phyloP scores from a whole-genome alignment of 2,329 filamentous ascomycete genomes.

The Thielaviopsis musarum region DNA sequence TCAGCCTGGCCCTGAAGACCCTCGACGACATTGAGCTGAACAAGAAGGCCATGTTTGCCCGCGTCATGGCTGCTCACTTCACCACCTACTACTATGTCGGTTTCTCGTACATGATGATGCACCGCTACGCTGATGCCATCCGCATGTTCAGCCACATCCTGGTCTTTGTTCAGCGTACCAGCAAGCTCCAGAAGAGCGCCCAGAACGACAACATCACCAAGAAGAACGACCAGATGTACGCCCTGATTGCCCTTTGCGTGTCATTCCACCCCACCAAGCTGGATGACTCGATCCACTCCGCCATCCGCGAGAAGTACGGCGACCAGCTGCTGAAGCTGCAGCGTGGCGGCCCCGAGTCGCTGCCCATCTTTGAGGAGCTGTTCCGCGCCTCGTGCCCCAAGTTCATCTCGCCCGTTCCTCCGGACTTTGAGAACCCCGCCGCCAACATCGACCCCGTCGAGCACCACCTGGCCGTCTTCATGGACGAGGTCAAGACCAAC shows the following conservation, averaged over 20 bases:
- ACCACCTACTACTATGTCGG: slow-evolving; percentile 99
- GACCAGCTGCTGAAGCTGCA: slow-evolving; percentile 96
- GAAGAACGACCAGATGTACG: slow-evolving; percentile 99
- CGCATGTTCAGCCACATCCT: slow-evolving; percentile 99
- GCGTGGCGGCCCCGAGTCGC: slow-evolving; percentile 83
- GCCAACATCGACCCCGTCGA: slow-evolving; percentile 93
- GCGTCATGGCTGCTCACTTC: slow-evolving; percentile 98
- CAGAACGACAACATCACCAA: slow-evolving; percentile 98
- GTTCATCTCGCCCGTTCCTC: slow-evolving; percentile 94
- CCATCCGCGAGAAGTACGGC: slow-evolving; percentile 95
- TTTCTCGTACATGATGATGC: slow-evolving; percentile 99
- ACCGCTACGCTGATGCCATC: slow-evolving; percentile 96
- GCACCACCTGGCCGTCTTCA: slow-evolving; percentile 94
- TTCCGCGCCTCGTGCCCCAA: slow-evolving; percentile 97
- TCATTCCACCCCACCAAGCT: slow-evolving; percentile 93
- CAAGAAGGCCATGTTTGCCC: slow-evolving; percentile 99
- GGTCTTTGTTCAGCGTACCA: slow-evolving; percentile 94
- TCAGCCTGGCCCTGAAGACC: slow-evolving; percentile 94
- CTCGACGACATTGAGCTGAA: slow-evolving; percentile 99
- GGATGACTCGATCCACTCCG: slow-evolving; percentile 97
- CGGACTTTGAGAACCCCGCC: slow-evolving; percentile 93
- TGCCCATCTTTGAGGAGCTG: slow-evolving; percentile 94
- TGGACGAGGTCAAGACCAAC: slow-evolving; percentile 99
- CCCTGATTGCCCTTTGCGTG: slow-evolving; percentile 94
- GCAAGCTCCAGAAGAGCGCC: slow-evolving; percentile 99